Evolutionary conservation across 768 basidiomycete genomes (phyloP), one percentile per base, ranked within the genome.

Genomic region (Mycena leptocephala): DNA sequence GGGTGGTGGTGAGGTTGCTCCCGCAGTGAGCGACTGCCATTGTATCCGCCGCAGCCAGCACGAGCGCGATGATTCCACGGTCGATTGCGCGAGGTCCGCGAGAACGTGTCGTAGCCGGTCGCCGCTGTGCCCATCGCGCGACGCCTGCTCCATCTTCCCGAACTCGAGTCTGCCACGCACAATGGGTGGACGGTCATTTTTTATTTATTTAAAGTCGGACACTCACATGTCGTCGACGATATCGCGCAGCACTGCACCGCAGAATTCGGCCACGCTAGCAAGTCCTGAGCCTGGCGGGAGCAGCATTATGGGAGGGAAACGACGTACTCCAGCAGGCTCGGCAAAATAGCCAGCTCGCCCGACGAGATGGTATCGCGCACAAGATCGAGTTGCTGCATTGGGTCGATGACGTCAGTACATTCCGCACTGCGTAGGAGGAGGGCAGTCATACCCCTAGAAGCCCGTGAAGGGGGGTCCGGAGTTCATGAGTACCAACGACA

Each of bases 221-320:
- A 46, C 67, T 20, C 62, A 74, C 76, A 77, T 62, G 28, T 77
- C 72, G 53, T 77, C 63, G 22, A 77, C 67, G 3, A 77, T 77
- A 35, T 74, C 71, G 20, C 68, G 46, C 14, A 77, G 51, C 4
- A 66, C 67, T 2, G 62, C 33, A 32, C 76, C 76, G 37, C 76
- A 77, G 28, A 41, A 73, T 55, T 77, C 76, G 0, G 76, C 76
- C 30, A 72, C 69, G 61, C 76, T 77, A 22, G 24, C 14, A 13
- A 39, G 13, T n/a, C 22, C 20, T 64, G 13, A 65, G 48, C 22
- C 41, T 20, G 10, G 32, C 26, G 20, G 14, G 6, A 59, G 11
- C 26, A 28, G 4, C 7, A 18, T 5, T 24, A 55, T 33, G 35
- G 4, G 22, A 30, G 26, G 2, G 24, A 39, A 32, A 35, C 0